phyloP scores from a whole-genome alignment of 805 yeast genomes.

The Candida krabiensis region DNA sequence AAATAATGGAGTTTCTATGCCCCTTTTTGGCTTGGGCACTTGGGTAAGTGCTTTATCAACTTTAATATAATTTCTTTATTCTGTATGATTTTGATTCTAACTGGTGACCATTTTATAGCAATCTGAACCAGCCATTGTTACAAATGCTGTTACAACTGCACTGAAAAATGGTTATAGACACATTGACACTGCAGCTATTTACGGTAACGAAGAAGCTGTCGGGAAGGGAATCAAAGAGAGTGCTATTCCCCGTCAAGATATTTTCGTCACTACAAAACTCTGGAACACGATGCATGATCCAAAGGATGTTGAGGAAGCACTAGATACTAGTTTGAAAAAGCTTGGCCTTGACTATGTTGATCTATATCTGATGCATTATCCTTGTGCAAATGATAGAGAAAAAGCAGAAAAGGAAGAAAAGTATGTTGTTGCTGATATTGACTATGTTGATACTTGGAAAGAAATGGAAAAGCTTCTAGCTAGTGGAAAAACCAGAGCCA shows the following conservation, averaged over 20 bases:
- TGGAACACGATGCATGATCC: slow-evolving; percentile 42
- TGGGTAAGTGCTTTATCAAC: slow-evolving; percentile 37
- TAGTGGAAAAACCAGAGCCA: slow-evolving; percentile 56
- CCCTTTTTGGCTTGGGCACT: slow-evolving; percentile 71
- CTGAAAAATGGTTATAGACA: slow-evolving; percentile 69
- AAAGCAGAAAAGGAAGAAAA: slow-evolving; percentile 33
- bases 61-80: neutral
- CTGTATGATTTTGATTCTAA: neutral
- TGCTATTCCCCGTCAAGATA: slow-evolving; percentile 45
- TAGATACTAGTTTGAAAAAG: slow-evolving; percentile 49
- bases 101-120: slow-evolving; percentile 34
- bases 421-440: slow-evolving; percentile 37
- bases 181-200: slow-evolving; percentile 74
- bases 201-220: slow-evolving; percentile 61
- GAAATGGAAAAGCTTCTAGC: slow-evolving; percentile 58
- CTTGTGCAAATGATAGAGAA: slow-evolving; percentile 43
- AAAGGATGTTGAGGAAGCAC: slow-evolving; percentile 42
- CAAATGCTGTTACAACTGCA: slow-evolving; percentile 59
- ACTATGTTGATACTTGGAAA: slow-evolving; percentile 62
- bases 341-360: slow-evolving; percentile 64
- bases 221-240: slow-evolving; percentile 53
- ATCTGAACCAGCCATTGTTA: slow-evolving; percentile 47
- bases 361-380: slow-evolving; percentile 70
- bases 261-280: slow-evolving; percentile 65
- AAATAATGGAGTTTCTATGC: slow-evolving; percentile 49